Percentiles rank a stretch among this genome's conserved stretches.
phyloP scores from a whole-genome alignment of 768 basidiomycete genomes.

The Phaeotremella skinneri region DNA sequence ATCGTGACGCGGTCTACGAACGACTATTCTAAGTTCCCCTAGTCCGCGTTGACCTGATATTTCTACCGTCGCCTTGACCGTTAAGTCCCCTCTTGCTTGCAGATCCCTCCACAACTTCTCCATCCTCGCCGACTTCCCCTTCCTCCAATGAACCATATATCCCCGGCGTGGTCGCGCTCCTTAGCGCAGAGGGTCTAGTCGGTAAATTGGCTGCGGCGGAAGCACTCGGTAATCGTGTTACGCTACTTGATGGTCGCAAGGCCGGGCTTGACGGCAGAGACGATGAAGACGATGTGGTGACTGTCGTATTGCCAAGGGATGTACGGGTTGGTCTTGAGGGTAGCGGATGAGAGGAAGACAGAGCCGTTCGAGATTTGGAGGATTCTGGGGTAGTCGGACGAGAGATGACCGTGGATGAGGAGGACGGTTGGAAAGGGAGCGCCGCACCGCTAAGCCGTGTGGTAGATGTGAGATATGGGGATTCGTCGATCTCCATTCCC shows the following conservation, averaged over 20 bases:
- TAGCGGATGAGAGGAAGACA: slow-evolving; percentile 8
- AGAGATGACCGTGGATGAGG: neutral
- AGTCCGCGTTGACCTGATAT: neutral
- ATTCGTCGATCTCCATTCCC: slow-evolving; percentile 40
- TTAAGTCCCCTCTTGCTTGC: neutral
- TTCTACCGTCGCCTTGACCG: neutral
- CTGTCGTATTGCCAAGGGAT: neutral
- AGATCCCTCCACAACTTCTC: slow-evolving; percentile 21
- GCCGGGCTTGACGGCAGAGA: slow-evolving; percentile 6
- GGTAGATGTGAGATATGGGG: neutral
- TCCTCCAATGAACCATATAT: slow-evolving; percentile 13
- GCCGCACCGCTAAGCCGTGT: slow-evolving; percentile 23
- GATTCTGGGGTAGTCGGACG: neutral
- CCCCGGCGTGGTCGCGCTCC: slow-evolving; percentile 13
- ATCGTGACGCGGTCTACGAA: too few relatives aligned
- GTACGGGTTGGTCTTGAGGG: slow-evolving; percentile 4
- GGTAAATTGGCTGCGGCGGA: slow-evolving; percentile 6
- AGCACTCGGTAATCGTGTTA: neutral
- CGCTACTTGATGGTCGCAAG: neutral
- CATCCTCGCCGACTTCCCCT: slow-evolving; percentile 26
- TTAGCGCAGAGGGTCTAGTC: slow-evolving; percentile 16
- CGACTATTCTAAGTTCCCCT: neutral
- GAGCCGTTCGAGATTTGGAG: slow-evolving; percentile 7
- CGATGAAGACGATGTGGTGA: slow-evolving; percentile 11
- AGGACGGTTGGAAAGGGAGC: slow-evolving; percentile 35